These are phyloP conservation scores for Botrytis elliptica DNA, from an alignment of 2,329 filamentous ascomycete genomes.

Conservation along the genomic window DNA sequence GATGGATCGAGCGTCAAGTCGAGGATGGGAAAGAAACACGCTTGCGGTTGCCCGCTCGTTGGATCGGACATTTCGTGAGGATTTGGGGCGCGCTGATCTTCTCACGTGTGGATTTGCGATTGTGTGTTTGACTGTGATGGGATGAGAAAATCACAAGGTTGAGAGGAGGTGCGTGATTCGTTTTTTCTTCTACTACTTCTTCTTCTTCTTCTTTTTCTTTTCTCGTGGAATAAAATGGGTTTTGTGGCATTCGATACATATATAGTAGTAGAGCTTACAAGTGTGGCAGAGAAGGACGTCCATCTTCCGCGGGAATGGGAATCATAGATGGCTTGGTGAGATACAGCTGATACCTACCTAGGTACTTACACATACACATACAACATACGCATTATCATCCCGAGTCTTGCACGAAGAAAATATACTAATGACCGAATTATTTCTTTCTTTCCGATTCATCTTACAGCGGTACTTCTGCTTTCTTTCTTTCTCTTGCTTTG, in stretches of 20 bases:
- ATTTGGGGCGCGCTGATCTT: background rate
- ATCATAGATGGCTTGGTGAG: background rate
- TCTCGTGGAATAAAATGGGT: too few species aligned
- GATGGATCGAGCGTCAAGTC: background rate
- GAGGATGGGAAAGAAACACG: conserved; percentile 17
- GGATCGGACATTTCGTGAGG: background rate
- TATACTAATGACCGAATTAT: background rate
- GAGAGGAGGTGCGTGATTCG: background rate
- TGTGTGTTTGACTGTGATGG: background rate
- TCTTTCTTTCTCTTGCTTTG: background rate
- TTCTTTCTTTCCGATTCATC: background rate
- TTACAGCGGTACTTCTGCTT: background rate
- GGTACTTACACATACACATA: background rate
- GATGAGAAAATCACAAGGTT: background rate
- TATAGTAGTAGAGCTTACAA: background rate
- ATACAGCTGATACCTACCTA: background rate
- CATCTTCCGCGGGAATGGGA: background rate
- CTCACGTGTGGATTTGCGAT: background rate
- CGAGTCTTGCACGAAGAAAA: background rate
- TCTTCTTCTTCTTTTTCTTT: too few species aligned
- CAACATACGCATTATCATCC: background rate
- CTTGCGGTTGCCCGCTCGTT: background rate
- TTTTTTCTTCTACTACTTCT: too few species aligned
- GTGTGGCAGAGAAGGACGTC: background rate
- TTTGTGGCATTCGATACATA: background rate